Percentiles rank a stretch among this genome's conserved stretches.
Conservation (phyloP, 1,284 basidiomycete species). For the Pterulicium gracile region DNA sequence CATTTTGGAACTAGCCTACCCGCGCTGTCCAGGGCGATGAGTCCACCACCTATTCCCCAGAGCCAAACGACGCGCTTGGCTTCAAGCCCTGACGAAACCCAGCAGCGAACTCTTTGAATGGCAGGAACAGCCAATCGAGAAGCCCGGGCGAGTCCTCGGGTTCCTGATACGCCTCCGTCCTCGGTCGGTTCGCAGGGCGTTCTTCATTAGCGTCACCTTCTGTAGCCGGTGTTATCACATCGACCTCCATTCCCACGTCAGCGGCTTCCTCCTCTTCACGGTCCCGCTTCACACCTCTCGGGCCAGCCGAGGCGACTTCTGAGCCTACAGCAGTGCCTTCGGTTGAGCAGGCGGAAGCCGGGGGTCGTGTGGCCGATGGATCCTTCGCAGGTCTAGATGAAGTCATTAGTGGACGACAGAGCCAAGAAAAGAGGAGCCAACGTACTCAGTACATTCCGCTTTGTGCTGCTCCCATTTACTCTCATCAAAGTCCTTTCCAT, state of each 20-base stretch:
- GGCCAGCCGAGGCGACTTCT: slow-evolving; percentile 12
- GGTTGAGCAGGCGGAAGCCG: slow-evolving; percentile 27
- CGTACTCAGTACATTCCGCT: slow-evolving; percentile 33
- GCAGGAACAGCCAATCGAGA: slow-evolving; percentile 47
- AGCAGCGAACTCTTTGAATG: slow-evolving; percentile 49
- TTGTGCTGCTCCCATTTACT: slow-evolving; percentile 53
- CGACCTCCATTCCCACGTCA: slow-evolving; percentile 9
- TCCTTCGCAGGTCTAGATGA: slow-evolving; percentile 14
- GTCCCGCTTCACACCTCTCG: slow-evolving; percentile 33
- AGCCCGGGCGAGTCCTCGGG: slow-evolving; percentile 31
- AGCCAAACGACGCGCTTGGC: no score
- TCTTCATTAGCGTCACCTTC: slow-evolving; percentile 23
- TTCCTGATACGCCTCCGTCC: slow-evolving; percentile 33
- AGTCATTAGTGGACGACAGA: slow-evolving; percentile 9
- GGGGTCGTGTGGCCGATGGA: slow-evolving; percentile 18
- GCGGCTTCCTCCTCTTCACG: slow-evolving; percentile 26
- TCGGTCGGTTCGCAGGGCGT: slow-evolving; percentile 35
- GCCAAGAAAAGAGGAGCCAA: slow-evolving; percentile 10
- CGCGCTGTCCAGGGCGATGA: no score
- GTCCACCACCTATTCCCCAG: no score
- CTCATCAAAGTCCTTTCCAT: slow-evolving; percentile 43
- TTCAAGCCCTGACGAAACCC: slow-evolving; percentile 52
- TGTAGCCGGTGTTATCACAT: no score
- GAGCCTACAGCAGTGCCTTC: slow-evolving; percentile 27
- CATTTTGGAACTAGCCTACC: no score